phyloP scores from a whole-genome alignment of 2,329 filamentous ascomycete species.

The Alternaria novae-zelandiae region DNA sequence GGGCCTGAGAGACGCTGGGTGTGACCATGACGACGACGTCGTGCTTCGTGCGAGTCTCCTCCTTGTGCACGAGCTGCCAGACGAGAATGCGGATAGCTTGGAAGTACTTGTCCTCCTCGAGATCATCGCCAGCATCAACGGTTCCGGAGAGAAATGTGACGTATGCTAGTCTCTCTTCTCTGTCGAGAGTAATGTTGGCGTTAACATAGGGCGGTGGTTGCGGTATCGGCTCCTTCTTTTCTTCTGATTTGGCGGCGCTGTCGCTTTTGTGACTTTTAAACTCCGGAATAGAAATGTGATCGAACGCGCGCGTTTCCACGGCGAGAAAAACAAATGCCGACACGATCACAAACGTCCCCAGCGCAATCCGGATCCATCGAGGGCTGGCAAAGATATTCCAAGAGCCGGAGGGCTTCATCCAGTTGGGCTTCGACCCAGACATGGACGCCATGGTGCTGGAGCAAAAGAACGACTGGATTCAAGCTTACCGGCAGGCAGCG shows the following conservation, averaged over 20 bases:
- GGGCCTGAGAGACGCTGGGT: slow-evolving; percentile 25
- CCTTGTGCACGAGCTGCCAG: slow-evolving; percentile 39
- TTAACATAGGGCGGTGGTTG: not conserved
- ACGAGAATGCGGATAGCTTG: slow-evolving; percentile 36
- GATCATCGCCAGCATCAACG: slow-evolving; percentile 19
- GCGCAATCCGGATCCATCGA: not conserved
- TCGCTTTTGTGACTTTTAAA: not conserved
- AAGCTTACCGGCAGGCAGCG: not conserved
- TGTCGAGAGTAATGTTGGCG: not conserved
- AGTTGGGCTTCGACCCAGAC: not conserved
- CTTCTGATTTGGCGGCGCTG: not conserved
- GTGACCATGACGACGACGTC: slow-evolving; percentile 40
- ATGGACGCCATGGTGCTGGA: not conserved
- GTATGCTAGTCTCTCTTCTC: slow-evolving; percentile 24
- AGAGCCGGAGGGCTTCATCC: not conserved
- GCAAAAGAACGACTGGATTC: not conserved
- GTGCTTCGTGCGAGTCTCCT: slow-evolving; percentile 27
- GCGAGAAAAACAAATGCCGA: not conserved
- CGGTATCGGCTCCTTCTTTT: not conserved
- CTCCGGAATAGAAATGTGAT: not conserved
- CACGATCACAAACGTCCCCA: not conserved
- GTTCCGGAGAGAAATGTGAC: slow-evolving; percentile 34
- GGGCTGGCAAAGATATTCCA: not conserved
- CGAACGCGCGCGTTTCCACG: not conserved
- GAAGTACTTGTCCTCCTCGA: slow-evolving; percentile 39